These are phyloP conservation scores for Tirmania nivea DNA, from an alignment of 495 filamentous ascomycete genomes.

Conservation along the genomic window DNA sequence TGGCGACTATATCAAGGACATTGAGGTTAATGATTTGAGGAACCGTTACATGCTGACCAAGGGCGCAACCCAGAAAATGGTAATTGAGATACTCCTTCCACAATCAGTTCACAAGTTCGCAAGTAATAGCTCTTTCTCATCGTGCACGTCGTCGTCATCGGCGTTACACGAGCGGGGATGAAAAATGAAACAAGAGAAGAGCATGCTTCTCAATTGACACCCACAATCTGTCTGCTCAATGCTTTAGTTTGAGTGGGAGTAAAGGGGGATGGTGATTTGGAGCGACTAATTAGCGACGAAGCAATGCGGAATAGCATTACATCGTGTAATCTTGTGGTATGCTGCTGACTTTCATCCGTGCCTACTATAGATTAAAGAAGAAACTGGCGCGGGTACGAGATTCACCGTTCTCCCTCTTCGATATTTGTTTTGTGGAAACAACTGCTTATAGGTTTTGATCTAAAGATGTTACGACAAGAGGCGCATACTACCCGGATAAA, in stretches of 20 bases:
- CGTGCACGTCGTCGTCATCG: too few relatives aligned
- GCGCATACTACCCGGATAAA: slow-evolving; percentile 90
- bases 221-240: too few relatives aligned
- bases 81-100: slow-evolving; percentile 36
- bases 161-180: too few relatives aligned
- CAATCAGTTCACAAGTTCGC: slow-evolving; percentile 11
- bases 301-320: slow-evolving; percentile 29
- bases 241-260: too few relatives aligned
- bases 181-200: too few relatives aligned
- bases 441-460: slow-evolving; percentile 35
- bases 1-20: slow-evolving; percentile 92
- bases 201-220: too few relatives aligned
- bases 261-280: background rate
- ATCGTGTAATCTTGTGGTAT: slow-evolving; percentile 59
- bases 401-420: slow-evolving; percentile 29
- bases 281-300: slow-evolving; percentile 5
- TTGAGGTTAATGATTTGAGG: slow-evolving; percentile 93
- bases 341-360: slow-evolving; percentile 54
- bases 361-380: slow-evolving; percentile 90
- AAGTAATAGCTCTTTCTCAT: too few relatives aligned
- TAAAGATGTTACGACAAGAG: slow-evolving; percentile 97
- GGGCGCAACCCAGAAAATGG: slow-evolving; percentile 96
- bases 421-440: slow-evolving; percentile 30
- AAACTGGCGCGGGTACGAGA: slow-evolving; percentile 97
- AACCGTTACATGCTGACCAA: slow-evolving; percentile 97